These are phyloP conservation scores for Hansenula sp. DNA, from an alignment of 1,139 yeast genomes.

Conservation along the genomic window DNA sequence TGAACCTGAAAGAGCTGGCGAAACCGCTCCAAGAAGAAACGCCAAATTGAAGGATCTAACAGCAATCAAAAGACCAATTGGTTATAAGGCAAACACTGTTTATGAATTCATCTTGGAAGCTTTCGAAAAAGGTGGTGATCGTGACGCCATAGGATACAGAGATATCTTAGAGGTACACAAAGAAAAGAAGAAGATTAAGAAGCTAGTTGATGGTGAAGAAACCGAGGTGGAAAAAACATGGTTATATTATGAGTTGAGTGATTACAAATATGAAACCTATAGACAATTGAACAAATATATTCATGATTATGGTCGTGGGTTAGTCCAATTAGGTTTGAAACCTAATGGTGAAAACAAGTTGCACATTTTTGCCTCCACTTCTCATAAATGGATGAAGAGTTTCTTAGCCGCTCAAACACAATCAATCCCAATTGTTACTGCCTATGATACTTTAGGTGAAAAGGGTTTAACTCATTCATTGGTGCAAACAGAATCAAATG, in stretches of 20 bases:
- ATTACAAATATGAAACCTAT: conserved; percentile 65
- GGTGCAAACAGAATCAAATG: conserved; percentile 73
- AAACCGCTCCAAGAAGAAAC: conserved; percentile 89
- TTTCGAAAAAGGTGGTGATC: conserved; percentile 50
- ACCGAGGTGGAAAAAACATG: conserved; percentile 76
- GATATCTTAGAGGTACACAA: conserved; percentile 65
- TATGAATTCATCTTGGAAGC: conserved; percentile 69
- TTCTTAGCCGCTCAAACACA: conserved; percentile 77
- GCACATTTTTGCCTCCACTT: conserved; percentile 83
- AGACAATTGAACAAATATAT: conserved; percentile 49
- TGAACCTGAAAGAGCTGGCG: conserved; percentile 68
- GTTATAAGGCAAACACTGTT: conserved; percentile 59
- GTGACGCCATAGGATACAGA: conserved; percentile 77
- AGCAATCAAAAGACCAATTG: conserved; percentile 51
- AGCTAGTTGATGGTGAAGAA: conserved; percentile 74
- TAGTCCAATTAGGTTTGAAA: conserved; percentile 66
- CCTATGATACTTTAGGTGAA: conserved; percentile 95
- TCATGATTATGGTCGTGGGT: conserved; percentile 67
- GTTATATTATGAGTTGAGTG: conserved; percentile 77
- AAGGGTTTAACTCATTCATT: conserved; percentile 86
- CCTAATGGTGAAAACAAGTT: conserved; percentile 61
- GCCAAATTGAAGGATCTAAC: conserved; percentile 50
- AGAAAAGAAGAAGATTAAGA: conserved; percentile 73
- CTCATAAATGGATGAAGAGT: conserved; percentile 87
- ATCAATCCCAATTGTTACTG: conserved; percentile 85